phyloP scores from a whole-genome alignment of 2,329 filamentous ascomycete species.

The Scedosporium dehoogii region DNA sequence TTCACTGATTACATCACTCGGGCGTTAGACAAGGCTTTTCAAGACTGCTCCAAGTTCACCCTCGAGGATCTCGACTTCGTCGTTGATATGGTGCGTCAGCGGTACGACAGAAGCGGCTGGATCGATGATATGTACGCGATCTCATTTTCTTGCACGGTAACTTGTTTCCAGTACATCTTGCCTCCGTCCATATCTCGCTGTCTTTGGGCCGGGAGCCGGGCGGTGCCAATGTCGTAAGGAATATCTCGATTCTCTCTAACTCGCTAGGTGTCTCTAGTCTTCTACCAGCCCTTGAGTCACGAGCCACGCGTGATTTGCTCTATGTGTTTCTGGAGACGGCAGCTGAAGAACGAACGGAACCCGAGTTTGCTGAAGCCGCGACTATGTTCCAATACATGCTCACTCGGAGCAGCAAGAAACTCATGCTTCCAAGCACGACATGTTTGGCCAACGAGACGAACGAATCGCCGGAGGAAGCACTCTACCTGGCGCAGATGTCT shows the following conservation, averaged over 20 bases:
- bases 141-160: not conserved
- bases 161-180: not conserved
- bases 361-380: not conserved
- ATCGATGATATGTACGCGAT: not conserved
- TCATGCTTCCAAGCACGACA: not conserved
- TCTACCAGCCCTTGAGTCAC: not conserved
- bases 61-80: not conserved
- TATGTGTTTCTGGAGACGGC: not conserved
- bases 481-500: no score
- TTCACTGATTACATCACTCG: not conserved
- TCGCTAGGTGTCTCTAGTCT: not conserved
- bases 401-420: not conserved
- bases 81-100: not conserved
- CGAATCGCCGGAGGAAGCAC: not conserved
- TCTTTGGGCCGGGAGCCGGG: not conserved
- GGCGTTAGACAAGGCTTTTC: not conserved
- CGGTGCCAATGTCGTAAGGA: not conserved
- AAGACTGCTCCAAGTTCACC: not conserved
- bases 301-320: not conserved
- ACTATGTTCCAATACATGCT: not conserved
- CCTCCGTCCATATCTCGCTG: not conserved
- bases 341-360: not conserved
- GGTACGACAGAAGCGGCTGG: not conserved
- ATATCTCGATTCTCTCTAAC: no score
- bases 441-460: not conserved